Conservation (phyloP, 257 asterid species). For the Buddleja alternifolia region DNA sequence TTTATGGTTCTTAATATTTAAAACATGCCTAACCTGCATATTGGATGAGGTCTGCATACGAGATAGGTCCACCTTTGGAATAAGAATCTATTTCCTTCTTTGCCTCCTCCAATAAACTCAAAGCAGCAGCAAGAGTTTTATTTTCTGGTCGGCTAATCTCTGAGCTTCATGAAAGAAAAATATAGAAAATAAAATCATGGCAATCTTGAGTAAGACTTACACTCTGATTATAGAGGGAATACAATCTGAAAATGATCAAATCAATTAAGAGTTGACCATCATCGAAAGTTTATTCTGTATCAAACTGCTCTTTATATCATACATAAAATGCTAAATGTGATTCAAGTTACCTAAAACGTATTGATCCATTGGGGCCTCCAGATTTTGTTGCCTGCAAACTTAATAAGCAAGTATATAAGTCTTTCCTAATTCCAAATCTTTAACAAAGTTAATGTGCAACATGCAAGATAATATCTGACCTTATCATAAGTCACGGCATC, state of each 20-base stretch:
- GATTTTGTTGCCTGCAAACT: conserved; percentile 85
- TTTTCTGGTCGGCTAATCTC: conserved; percentile 97
- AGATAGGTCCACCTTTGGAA: conserved; percentile 85
- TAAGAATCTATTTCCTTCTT: conserved; percentile 86
- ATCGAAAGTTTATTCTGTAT: neutral
- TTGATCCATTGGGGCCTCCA: conserved; percentile 96
- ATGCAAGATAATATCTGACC: conserved; percentile 56
- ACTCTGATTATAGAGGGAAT: neutral
- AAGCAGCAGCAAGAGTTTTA: conserved; percentile 69
- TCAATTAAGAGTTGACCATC: neutral
- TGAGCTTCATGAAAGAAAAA: conserved; percentile 80
- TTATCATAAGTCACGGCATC: conserved; percentile 89
- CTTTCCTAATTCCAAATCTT: conserved; percentile 25
- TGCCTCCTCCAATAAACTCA: conserved; percentile 69
- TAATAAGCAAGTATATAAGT: conserved; percentile 38
- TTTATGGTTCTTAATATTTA: conserved; percentile 16
- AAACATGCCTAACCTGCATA: conserved; percentile 59
- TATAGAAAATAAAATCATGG: conserved; percentile 30
- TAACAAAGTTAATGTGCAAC: conserved; percentile 18
- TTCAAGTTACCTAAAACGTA: conserved; percentile 82
- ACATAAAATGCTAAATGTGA: conserved; percentile 9
- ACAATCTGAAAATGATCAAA: conserved; percentile 10
- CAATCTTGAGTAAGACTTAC: conserved; percentile 6
- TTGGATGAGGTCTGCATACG: conserved; percentile 92
- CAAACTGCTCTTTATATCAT: conserved; percentile 16